Evolutionary conservation across 2,329 filamentous ascomycete species (phyloP), one percentile per base, ranked within the genome.

Genomic region (Botryosphaeria dothidea): DNA sequence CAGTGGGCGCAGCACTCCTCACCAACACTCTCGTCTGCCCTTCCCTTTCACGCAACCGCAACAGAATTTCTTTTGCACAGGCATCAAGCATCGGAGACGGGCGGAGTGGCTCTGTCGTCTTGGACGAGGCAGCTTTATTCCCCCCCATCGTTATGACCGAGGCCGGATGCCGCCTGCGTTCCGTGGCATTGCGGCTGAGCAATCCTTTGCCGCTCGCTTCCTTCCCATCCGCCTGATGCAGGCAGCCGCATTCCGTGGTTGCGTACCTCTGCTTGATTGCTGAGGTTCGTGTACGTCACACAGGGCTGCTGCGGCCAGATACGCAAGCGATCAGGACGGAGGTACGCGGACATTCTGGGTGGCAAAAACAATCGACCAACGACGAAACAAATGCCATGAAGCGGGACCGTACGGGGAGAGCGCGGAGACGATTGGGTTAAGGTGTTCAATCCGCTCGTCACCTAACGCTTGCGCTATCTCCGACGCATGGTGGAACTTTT

Each of bases 301-400:
- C 56, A 23, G 11, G 38, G 17, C 56, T 60, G 56, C 56, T 58
- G 56, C 56, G 56, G 56, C 46, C 56, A 60, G 41, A 45, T 34
- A 34, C 56, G 25, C 54, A 31, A 45, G 54, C n/a, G 11, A 46
- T 57, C 19, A 27, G 54, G 23, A 54, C 51, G 51, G 51, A 41
- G 8, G 36, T n/a, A 21, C 23, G 54, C 51, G 51, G 51, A 56
- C 51, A 13, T 17, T n/a, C 31, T 23, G 4, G 49, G 54, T 58
- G 54, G 54, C 54, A 21, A 58, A 29, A 25, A 56, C 31, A 49
- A n/a, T n/a, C 46, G 13, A 34, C 15, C 27, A 15, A 36, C 49
- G 27, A 36, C 11, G 27, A 13, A 21, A 19, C 23, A 13, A 31
- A 56, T 11, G 13, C 29, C 6, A 41, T 27, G 15, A 23, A 25